phyloP scores from a whole-genome alignment of 192 early-diverging fungal genomes.

The Podila epigama region DNA sequence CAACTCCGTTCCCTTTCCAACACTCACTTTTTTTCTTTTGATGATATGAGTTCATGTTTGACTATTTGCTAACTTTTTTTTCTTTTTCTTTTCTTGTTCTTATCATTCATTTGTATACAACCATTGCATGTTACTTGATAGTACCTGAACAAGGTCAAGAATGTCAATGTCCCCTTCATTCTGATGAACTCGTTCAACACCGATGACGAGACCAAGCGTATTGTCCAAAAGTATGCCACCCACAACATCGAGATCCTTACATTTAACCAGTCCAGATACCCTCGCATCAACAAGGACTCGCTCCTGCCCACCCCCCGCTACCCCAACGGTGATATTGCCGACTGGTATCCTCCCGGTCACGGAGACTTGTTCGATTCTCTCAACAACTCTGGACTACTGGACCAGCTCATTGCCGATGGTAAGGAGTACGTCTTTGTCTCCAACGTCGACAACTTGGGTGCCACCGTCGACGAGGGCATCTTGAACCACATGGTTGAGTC shows the following conservation, averaged over 20 bases:
- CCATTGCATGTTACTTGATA: conserved; percentile 14
- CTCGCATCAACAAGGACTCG: conserved; percentile 92
- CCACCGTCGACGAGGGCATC: conserved; percentile 93
- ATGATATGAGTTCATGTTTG: background rate
- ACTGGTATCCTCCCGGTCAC: conserved; percentile 98
- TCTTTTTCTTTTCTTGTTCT: background rate
- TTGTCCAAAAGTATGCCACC: conserved; percentile 96
- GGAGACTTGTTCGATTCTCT: conserved; percentile 98
- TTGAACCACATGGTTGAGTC: conserved; percentile 89
- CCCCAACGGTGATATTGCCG: conserved; percentile 68
- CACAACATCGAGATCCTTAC: conserved; percentile 95
- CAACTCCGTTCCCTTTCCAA: background rate
- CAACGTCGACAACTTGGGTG: conserved; percentile 99
- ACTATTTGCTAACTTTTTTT: background rate
- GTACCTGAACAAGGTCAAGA: conserved; percentile 90
- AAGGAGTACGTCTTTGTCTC: conserved; percentile 99
- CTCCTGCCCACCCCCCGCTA: conserved; percentile 82
- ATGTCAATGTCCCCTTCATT: conserved; percentile 94
- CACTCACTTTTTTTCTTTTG: background rate
- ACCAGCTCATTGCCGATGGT: conserved; percentile 90
- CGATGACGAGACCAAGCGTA: conserved; percentile 94
- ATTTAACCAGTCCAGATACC: conserved; percentile 97
- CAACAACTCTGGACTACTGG: conserved; percentile 91
- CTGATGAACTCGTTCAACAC: conserved; percentile 99
- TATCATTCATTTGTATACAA: background rate